A percentile compares a stretch with the other conserved stretches of the same genome.
These are phyloP conservation scores for Stephania cephalantha DNA, from an alignment of 164 flowering plant genomes.

Conservation along the genomic window DNA sequence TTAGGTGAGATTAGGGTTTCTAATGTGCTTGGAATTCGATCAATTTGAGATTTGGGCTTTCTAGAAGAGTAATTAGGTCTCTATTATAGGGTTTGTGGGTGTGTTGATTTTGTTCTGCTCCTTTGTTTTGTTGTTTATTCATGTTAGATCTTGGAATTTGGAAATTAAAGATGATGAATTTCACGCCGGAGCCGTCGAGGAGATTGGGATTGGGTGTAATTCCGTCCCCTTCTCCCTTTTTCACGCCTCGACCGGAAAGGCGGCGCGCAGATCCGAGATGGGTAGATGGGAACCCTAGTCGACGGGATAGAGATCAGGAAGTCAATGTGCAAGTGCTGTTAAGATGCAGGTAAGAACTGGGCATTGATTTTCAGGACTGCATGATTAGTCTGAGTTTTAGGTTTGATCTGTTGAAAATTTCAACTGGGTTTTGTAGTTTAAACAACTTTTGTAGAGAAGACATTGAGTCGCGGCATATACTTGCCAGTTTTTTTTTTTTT, in stretches of 20 bases:
- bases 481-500: background rate
- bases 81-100: background rate
- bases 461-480: background rate
- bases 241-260: slow-evolving; percentile 70
- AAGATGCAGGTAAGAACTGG: slow-evolving; percentile 62
- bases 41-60: background rate
- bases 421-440: background rate
- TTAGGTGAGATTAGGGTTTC: background rate
- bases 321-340: slow-evolving; percentile 78
- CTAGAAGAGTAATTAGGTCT: background rate
- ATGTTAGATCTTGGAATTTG: background rate
- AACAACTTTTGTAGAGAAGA: background rate
- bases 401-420: background rate
- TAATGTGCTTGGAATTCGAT: background rate
- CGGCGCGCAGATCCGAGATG: slow-evolving; percentile 45
- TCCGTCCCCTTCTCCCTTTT: slow-evolving; percentile 61
- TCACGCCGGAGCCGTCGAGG: slow-evolving; percentile 56
- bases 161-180: slow-evolving; percentile 23
- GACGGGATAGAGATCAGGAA: slow-evolving; percentile 59
- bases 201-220: slow-evolving; percentile 45
- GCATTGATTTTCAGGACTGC: background rate
- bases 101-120: background rate
- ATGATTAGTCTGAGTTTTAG: background rate
- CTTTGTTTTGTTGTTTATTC: background rate
- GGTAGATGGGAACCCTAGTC: slow-evolving; percentile 31